Conservation (phyloP, 2,329 filamentous ascomycete genomes). For the Plenodomus tracheiphilus region DNA sequence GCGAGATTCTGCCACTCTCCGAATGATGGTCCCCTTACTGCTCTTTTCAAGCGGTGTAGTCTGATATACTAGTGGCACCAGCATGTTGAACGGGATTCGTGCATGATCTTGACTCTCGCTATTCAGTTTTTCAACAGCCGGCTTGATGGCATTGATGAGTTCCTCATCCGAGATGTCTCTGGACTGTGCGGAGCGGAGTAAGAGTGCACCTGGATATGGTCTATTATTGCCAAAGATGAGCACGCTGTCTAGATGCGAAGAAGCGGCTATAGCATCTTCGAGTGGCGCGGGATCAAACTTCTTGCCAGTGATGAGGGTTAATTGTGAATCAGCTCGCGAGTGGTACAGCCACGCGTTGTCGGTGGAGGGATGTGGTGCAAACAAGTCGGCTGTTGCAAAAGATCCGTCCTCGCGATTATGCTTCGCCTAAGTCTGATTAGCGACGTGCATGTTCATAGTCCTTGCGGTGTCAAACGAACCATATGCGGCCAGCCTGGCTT, state of each 20-base stretch:
- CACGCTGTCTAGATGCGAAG: slow-evolving; percentile 55
- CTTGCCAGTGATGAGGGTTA: slow-evolving; percentile 67
- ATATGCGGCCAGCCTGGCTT: slow-evolving; percentile 60
- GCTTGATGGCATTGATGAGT: slow-evolving; percentile 50
- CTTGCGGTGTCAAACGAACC: too few species aligned
- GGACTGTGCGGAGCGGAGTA: slow-evolving; percentile 52
- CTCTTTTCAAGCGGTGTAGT: slow-evolving; percentile 57
- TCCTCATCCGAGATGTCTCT: slow-evolving; percentile 37
- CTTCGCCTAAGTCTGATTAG: slow-evolving; percentile 48
- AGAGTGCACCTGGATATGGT: slow-evolving; percentile 59
- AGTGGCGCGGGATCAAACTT: slow-evolving; percentile 68
- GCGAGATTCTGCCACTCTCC: slow-evolving; percentile 55
- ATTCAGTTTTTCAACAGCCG: slow-evolving; percentile 54
- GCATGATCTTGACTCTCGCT: slow-evolving; percentile 55
- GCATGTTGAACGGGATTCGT: slow-evolving; percentile 54
- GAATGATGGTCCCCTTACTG: slow-evolving; percentile 64
- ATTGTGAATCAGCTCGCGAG: slow-evolving; percentile 63
- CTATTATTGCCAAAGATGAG: slow-evolving; percentile 64
- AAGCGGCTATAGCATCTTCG: slow-evolving; percentile 58
- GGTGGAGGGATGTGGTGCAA: slow-evolving; percentile 58
- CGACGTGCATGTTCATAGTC: too few species aligned
- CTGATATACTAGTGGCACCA: slow-evolving; percentile 51
- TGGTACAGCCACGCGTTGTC: slow-evolving; percentile 64
- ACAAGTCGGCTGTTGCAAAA: slow-evolving; percentile 66
- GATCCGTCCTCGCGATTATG: slow-evolving; percentile 62